Evolutionary conservation across 768 basidiomycete species (phyloP).

Genomic region (Amanita rubescens): DNA sequence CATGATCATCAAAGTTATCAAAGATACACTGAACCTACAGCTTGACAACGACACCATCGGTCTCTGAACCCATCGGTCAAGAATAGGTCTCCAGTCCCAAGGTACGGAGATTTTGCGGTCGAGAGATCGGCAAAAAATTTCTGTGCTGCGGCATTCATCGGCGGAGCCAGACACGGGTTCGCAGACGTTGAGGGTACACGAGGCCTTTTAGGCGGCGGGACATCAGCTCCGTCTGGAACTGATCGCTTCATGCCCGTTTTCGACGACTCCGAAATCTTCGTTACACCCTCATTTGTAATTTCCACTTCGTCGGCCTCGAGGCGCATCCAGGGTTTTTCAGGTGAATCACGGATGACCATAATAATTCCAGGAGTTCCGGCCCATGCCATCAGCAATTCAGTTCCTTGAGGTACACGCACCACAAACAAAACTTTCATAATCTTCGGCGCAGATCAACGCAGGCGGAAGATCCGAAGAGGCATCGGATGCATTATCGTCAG

Average conservation of each 20-base stretch:
- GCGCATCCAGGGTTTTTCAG: constrained; percentile 43
- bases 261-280: constrained; percentile 16
- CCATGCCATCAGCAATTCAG: constrained; percentile 45
- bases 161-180: constrained; percentile 49
- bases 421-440: constrained; percentile 76
- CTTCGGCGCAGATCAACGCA: constrained; percentile 54
- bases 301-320: constrained; percentile 24
- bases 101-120: constrained; percentile 17
- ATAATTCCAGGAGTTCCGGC: constrained; percentile 64
- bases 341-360: constrained; percentile 53
- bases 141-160: constrained; percentile 37
- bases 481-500: constrained; percentile 49
- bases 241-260: constrained; percentile 43
- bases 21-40: constrained; percentile 27
- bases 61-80: constrained; percentile 65
- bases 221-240: constrained; percentile 33
- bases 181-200: constrained; percentile 20
- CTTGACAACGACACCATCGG: constrained; percentile 71
- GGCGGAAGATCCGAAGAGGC: constrained; percentile 60
- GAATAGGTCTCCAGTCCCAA: constrained; percentile 69
- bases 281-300: constrained; percentile 21
- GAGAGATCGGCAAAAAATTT: constrained; percentile 29
- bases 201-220: constrained; percentile 13
- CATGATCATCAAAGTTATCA: neutral
- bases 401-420: constrained; percentile 54